Evolutionary conservation across 352 stramenopile species (phyloP), one percentile per base, ranked within the genome.

Genomic region (Globisporangium megalacanthum): DNA sequence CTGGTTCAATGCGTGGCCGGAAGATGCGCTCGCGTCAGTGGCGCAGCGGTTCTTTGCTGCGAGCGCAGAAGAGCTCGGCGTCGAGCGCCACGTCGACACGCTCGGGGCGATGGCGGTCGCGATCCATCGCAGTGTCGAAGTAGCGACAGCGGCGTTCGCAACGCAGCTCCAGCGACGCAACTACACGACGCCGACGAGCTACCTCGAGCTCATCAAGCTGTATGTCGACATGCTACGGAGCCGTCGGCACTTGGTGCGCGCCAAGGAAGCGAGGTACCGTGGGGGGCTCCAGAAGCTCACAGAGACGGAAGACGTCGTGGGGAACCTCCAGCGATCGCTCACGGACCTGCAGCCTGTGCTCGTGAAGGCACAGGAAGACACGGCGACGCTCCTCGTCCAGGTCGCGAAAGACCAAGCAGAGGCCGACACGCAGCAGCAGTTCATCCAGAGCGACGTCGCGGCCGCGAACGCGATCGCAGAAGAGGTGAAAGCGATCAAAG

Each of bases 1-100:
- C 59, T 98, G 94, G 94, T 98, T 98, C 72, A 96, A 96, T 53
- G 85, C 94, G 20, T 98, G 94, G 94, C 94, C 94, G 0, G 86
- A 97, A 58, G 94, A 98, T 51, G 94, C 94, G 9, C 73, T 98
- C 3, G 85, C 88, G 62, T 96, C 84, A 3, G 94, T 98, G 14
- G 94, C 94, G 0, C 73, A 92, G 33, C 81, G 83, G 11, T 97
- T 97, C 61, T 94, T 98, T 25, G 83, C 82, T 0, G 69, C 76
- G 0, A 84, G 85, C 31, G 85, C 88, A 2, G 83, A 92, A 22
- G 83, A 92, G 15, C 62, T 98, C 1, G 89, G 88, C 7, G 96
- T 98, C 53, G 85, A 96, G 10, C 64, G 70, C 15, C 77, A 95
- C 36, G 86, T 98, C n/a, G 78, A 94, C 20, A 88, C 79, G 8